A percentile compares a stretch with the other conserved stretches of the same genome.
These are phyloP conservation scores for Skeletonema menzelii DNA, from an alignment of 108 stramenopile species.

Conservation along the genomic window DNA sequence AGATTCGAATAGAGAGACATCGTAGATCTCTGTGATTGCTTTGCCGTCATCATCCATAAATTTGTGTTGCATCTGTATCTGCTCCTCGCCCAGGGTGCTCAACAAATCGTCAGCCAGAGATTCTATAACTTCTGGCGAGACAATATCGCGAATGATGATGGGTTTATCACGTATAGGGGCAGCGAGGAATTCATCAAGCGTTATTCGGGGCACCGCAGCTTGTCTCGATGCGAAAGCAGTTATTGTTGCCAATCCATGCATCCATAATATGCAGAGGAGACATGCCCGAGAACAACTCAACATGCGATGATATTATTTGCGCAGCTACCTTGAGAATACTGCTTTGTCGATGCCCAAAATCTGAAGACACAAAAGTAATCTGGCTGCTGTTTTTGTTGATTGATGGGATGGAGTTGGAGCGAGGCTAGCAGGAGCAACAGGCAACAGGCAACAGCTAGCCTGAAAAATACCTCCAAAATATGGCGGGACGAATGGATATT, in stretches of 20 bases:
- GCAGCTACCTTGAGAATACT: no score
- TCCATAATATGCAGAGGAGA: background rate
- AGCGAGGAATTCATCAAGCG: slow-evolving; percentile 18
- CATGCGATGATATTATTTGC: no score
- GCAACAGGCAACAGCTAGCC: no score
- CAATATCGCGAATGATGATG: slow-evolving; percentile 19
- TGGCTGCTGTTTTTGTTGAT: no score
- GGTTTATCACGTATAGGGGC: background rate
- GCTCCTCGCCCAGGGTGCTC: background rate
- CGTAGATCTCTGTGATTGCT: slow-evolving; percentile 30
- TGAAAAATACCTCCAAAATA: no score
- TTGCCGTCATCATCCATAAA: background rate
- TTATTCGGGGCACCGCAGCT: slow-evolving; percentile 10
- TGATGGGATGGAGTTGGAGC: no score
- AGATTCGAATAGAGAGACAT: slow-evolving; percentile 35
- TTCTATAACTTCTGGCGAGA: slow-evolving; percentile 1
- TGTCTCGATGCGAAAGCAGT: background rate
- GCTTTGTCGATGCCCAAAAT: no score
- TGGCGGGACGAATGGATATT: no score
- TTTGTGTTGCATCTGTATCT: slow-evolving; percentile 17
- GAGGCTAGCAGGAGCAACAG: no score
- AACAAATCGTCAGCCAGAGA: slow-evolving; percentile 12
- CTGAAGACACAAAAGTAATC: no score
- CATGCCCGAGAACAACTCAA: no score
- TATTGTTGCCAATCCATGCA: background rate